Conservation (phyloP, 306 rosid species). For the Glycyrrhiza uralensis region DNA sequence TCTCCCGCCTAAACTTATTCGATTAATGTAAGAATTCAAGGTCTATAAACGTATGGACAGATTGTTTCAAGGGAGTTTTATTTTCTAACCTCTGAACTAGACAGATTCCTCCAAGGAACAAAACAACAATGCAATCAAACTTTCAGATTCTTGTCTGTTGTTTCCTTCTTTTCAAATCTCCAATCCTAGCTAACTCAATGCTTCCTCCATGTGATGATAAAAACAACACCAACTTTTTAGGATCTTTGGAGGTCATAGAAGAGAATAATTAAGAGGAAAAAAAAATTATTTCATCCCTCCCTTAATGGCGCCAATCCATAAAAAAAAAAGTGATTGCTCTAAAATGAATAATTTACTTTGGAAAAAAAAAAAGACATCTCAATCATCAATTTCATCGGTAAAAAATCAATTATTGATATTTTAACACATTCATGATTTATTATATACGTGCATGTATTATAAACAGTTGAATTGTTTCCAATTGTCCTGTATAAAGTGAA, state of each 20-base stretch:
- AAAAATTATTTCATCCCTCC: not conserved
- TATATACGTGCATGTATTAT: not conserved
- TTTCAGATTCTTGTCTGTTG: conserved; percentile 50
- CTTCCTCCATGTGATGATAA: conserved; percentile 47
- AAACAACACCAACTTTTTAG: conserved; percentile 31
- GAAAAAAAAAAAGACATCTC: not conserved
- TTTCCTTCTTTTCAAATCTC: conserved; percentile 36
- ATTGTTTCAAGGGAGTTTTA: conserved; percentile 4
- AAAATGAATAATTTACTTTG: not conserved
- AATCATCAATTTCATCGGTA: not conserved
- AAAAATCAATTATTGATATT: not conserved
- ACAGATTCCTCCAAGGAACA: conserved; percentile 23
- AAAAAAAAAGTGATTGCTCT: not conserved
- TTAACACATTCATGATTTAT: too few relatives aligned
- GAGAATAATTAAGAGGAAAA: not conserved
- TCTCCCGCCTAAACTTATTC: conserved; percentile 15
- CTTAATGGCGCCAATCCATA: not conserved
- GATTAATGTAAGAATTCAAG: conserved; percentile 1
- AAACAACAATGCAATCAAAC: conserved; percentile 42
- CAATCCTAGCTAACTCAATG: conserved; percentile 20
- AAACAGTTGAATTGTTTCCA: not conserved
- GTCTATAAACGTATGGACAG: conserved; percentile 33
- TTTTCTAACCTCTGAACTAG: conserved; percentile 7
- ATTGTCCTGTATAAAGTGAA: not conserved
- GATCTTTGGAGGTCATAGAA: conserved; percentile 25